Percentiles rank a stretch among this genome's conserved stretches.
phyloP scores from a whole-genome alignment of 352 stramenopile genomes.

The Phytophthora rubi region DNA sequence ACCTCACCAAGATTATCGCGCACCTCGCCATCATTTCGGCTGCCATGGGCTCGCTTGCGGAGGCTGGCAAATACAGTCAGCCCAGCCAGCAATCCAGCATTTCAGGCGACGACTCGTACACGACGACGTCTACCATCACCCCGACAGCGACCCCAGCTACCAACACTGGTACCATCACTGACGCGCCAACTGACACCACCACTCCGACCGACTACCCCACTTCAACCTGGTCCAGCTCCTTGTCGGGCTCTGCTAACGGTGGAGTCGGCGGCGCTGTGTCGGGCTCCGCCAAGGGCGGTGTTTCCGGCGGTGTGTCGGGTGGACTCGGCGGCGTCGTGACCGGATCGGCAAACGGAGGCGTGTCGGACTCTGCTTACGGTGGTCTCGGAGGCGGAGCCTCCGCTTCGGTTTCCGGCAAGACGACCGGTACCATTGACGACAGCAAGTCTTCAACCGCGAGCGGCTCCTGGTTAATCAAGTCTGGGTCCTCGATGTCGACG shows the following conservation, averaged over 20 bases:
- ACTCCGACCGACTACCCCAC: not conserved
- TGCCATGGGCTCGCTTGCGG: slow-evolving; percentile 31
- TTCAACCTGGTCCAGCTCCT: not conserved
- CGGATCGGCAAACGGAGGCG: not conserved
- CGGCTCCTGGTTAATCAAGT: slow-evolving; percentile 1
- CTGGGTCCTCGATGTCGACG: not conserved
- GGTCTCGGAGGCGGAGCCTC: not conserved
- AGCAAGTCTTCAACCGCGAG: not conserved
- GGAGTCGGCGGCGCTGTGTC: too few species aligned
- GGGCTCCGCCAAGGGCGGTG: too few species aligned
- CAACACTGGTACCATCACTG: not conserved
- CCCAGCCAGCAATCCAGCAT: slow-evolving; percentile 10
- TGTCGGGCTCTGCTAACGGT: too few species aligned
- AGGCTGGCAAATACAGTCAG: slow-evolving; percentile 17
- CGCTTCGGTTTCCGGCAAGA: too few species aligned
- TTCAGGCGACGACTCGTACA: slow-evolving; percentile 22
- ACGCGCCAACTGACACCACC: not conserved
- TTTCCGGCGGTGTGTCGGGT: not conserved
- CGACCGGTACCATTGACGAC: not conserved
- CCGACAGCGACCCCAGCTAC: slow-evolving; percentile 3
- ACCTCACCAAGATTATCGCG: slow-evolving; percentile 42
- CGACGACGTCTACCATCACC: slow-evolving; percentile 8
- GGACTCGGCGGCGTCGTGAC: not conserved
- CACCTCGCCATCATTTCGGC: slow-evolving; percentile 33
- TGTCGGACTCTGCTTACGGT: not conserved